Evolutionary conservation across 176 grass and related monocot genomes (phyloP).

Genomic region (Poa pratensis): DNA sequence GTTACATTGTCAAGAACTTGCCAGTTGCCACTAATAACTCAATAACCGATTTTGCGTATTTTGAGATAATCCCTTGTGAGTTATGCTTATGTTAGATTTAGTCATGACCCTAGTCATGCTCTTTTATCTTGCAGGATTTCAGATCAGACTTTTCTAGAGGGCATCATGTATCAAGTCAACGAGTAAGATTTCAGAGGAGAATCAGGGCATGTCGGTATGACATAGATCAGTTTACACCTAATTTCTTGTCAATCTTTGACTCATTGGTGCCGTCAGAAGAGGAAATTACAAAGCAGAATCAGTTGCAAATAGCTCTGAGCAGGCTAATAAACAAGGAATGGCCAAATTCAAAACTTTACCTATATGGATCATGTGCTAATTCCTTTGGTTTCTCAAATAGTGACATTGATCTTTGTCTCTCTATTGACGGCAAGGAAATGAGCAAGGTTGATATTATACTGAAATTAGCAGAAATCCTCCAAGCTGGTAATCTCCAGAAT

Average conservation of each 20-base stretch:
- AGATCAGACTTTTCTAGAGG: constrained; percentile 90
- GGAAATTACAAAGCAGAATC: constrained; percentile 81
- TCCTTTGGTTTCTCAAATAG: constrained; percentile 91
- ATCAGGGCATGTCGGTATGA: constrained; percentile 65
- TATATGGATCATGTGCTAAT: constrained; percentile 97
- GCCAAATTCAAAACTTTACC: constrained; percentile 75
- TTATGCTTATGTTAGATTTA: constrained; percentile 29
- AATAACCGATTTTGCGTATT: constrained; percentile 27
- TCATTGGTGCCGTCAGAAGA: constrained; percentile 80
- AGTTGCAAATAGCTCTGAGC: constrained; percentile 63
- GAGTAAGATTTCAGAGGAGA: constrained; percentile 73
- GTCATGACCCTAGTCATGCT: constrained; percentile 19
- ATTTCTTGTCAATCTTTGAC: constrained; percentile 76
- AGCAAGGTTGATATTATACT: constrained; percentile 90
- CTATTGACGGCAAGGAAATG: constrained; percentile 65
- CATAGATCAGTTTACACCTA: constrained; percentile 72
- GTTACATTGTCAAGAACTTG: constrained; percentile 30
- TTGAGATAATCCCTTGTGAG: constrained; percentile 22
- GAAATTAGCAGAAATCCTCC: constrained; percentile 81
- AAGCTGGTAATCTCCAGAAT: constrained; percentile 86
- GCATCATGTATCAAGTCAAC: constrained; percentile 72
- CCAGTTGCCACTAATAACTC: constrained; percentile 17
- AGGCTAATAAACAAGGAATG: constrained; percentile 82
- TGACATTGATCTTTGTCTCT: constrained; percentile 95
- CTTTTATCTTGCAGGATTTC: constrained; percentile 64